Evolutionary conservation across 2,329 filamentous ascomycete genomes (phyloP).

Genomic region (Cercospora citrullina): DNA sequence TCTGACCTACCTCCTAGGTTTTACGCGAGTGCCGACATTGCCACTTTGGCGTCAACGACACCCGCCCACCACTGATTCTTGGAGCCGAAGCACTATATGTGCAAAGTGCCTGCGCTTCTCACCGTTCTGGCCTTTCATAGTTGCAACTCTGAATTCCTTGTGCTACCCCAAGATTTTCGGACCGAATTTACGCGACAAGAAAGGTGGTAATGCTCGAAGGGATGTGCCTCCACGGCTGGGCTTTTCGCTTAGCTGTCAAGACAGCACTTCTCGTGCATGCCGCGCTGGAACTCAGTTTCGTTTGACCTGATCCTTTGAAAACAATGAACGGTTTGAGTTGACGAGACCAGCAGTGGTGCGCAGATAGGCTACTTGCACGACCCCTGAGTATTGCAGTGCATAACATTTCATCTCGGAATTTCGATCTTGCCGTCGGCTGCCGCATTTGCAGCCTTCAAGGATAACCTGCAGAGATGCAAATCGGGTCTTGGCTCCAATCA

Average conservation of each 20-base stretch:
- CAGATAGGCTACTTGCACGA: neutral
- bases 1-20: too few species aligned
- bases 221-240: too few species aligned
- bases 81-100: neutral
- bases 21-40: neutral
- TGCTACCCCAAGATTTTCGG: neutral
- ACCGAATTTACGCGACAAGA: neutral
- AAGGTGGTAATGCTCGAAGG: neutral
- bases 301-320: too few species aligned
- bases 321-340: too few species aligned
- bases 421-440: neutral
- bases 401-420: too few species aligned
- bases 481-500: too few species aligned
- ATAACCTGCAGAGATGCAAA: neutral
- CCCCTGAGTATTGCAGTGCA: too few species aligned
- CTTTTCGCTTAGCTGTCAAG: too few species aligned
- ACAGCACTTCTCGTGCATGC: too few species aligned
- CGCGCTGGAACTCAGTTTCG: too few species aligned
- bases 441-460: neutral
- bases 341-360: neutral
- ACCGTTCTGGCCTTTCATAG: neutral
- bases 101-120: neutral
- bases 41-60: neutral
- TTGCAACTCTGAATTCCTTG: neutral
- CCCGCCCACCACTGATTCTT: neutral